A percentile compares a stretch with the other conserved stretches of the same genome.
Conservation (phyloP, 805 yeast species). For the Suhomyces sp. region DNA sequence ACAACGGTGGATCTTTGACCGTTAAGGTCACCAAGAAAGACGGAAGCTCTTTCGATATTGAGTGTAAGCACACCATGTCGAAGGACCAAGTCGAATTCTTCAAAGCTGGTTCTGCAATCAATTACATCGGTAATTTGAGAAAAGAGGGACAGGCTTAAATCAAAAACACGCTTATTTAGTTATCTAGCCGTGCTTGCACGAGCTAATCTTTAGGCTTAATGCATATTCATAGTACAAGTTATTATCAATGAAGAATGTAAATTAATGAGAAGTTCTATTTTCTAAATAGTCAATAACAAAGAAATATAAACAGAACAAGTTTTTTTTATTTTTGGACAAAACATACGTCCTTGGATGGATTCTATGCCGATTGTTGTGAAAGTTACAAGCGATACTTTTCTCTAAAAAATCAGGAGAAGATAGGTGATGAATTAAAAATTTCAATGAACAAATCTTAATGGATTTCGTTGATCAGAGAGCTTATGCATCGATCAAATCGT, state of each 20-base stretch:
- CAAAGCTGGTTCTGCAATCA: slow-evolving; percentile 96
- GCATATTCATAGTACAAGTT: slow-evolving; percentile 1
- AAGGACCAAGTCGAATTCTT: slow-evolving; percentile 93
- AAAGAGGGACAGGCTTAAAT: slow-evolving; percentile 6
- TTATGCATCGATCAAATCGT: slow-evolving; percentile 43
- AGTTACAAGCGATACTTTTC: background rate
- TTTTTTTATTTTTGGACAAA: background rate
- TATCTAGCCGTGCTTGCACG: background rate
- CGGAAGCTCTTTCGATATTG: slow-evolving; percentile 68
- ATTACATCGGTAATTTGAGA: slow-evolving; percentile 69
- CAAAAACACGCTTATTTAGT: background rate
- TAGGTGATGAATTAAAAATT: slow-evolving; percentile 7
- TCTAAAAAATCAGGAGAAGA: background rate
- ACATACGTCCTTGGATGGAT: background rate
- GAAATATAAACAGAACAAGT: slow-evolving; percentile 1
- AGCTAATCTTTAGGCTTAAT: background rate
- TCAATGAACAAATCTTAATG: slow-evolving; percentile 1
- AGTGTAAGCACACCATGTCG: slow-evolving; percentile 94
- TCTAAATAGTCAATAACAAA: slow-evolving; percentile 6
- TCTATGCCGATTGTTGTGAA: background rate
- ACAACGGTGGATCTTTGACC: slow-evolving; percentile 79
- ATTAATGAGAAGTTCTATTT: slow-evolving; percentile 5
- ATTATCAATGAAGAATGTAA: background rate
- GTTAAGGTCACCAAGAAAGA: slow-evolving; percentile 70
- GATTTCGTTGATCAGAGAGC: background rate